Evolutionary conservation across 345 rosid genomes (phyloP), one percentile per base, ranked within the genome.

Genomic region (Psidium friedrichsthalianum): DNA sequence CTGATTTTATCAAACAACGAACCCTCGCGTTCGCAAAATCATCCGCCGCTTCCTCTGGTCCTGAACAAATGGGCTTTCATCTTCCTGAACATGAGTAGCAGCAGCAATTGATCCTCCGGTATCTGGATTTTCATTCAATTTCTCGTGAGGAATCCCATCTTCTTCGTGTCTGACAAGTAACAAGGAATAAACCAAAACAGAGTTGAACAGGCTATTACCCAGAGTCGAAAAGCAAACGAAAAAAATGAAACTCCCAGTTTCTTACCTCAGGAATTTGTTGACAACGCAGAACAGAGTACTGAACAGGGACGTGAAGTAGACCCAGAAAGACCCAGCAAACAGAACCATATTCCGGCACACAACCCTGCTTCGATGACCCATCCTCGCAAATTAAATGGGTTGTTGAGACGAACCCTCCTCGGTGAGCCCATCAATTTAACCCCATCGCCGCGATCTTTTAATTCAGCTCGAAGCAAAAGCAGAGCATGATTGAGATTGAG

Each of bases 401-500:
- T 61, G 83, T 52, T 61, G 82, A 78, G 32, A 29, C 84, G 82
- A 90, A 87, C 83, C 27, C 56, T 86, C 61, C 69, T 87, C 6
- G 18, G 86, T 56, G 80, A 22, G 85, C 64, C 87, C 91, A 90
- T 90, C 89, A 90, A 86, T 84, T 36, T 83, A 89, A 86, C 84
- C 92, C 88, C 88, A 89, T 87, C 88, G 86, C 42, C 58, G 61
- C 84, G 84, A 82, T 82, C 82, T 86, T 76, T 86, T 90, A 86
- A 82, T 87, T 92, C 88, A 88, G 85, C 59, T 83, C 61, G 92
- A 92, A 89, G 93, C 89, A 91, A 91, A 85, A 89, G 85, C 86
- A 89, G 87, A 87, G 89, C 22, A 24, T 14, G 58, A 83, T 58
- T 40, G 82, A 56, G 58, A 83, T 58, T 25, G 82, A 56, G 69